phyloP scores from a whole-genome alignment of 345 rosid genomes.

The Euphorbia lathyris region DNA sequence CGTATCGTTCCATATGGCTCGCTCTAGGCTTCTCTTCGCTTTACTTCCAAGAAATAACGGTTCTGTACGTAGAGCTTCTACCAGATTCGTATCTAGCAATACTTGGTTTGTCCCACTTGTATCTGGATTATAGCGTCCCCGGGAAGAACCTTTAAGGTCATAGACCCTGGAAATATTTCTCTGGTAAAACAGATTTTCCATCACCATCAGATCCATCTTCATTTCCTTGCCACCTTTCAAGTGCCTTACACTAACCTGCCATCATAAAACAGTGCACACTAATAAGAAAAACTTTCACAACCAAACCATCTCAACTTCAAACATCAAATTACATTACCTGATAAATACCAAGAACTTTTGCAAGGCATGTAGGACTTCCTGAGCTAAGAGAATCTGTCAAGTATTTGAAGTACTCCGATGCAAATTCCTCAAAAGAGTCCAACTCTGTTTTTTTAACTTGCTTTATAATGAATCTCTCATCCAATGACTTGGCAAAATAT shows the following conservation, averaged over 20 bases:
- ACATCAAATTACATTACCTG: slow-evolving; percentile 55
- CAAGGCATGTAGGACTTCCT: slow-evolving; percentile 94
- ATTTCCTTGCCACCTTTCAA: slow-evolving; percentile 82
- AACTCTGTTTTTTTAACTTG: slow-evolving; percentile 86
- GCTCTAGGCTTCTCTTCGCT: slow-evolving; percentile 84
- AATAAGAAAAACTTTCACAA: slow-evolving; percentile 3
- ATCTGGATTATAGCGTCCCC: slow-evolving; percentile 85
- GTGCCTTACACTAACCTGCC: slow-evolving; percentile 78
- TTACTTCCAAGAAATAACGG: slow-evolving; percentile 95
- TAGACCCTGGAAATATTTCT: slow-evolving; percentile 73
- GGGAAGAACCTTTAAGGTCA: slow-evolving; percentile 86
- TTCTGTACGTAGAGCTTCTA: slow-evolving; percentile 73
- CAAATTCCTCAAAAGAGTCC: slow-evolving; percentile 90
- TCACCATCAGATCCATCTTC: slow-evolving; percentile 93
- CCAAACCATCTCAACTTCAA: neutral
- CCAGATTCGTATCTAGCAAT: slow-evolving; percentile 76
- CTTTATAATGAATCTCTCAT: slow-evolving; percentile 91
- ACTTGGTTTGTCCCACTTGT: slow-evolving; percentile 73
- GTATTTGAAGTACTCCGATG: slow-evolving; percentile 75
- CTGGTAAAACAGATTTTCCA: slow-evolving; percentile 92
- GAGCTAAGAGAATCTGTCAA: slow-evolving; percentile 65
- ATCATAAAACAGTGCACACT: slow-evolving; percentile 17
- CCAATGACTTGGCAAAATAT: slow-evolving; percentile 87
- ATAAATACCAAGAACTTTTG: slow-evolving; percentile 92
- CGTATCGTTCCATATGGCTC: slow-evolving; percentile 99